phyloP scores from a whole-genome alignment of 2,329 filamentous ascomycete genomes.

The Orbilia brochopaga region DNA sequence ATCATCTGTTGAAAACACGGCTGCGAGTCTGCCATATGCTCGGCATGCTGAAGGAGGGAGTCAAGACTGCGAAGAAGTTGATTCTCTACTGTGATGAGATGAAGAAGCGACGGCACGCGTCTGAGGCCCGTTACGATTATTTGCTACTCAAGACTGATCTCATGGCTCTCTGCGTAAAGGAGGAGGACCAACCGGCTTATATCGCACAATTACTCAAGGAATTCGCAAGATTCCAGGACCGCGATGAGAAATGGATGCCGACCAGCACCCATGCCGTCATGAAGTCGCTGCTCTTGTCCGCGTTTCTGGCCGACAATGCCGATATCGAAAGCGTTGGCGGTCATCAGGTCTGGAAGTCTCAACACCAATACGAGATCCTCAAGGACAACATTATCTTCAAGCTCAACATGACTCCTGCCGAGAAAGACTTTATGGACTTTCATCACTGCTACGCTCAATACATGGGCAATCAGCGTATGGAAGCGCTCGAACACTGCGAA shows the following conservation, averaged over 20 bases:
- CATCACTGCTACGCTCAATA: not conserved
- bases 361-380: not conserved
- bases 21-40: constrained; percentile 11
- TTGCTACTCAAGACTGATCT: constrained; percentile 26
- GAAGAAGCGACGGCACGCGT: not conserved
- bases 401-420: not conserved
- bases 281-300: constrained; percentile 9
- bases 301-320: constrained; percentile 22
- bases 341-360: not conserved
- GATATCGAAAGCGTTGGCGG: not conserved
- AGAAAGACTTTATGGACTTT: constrained; percentile 5
- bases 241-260: not conserved
- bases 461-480: not conserved
- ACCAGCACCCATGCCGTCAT: constrained; percentile 3
- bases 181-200: not conserved
- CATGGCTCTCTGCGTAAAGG: not conserved
- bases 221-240: not conserved
- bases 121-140: constrained; percentile 16
- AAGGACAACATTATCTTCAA: not conserved
- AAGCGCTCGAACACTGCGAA: not conserved
- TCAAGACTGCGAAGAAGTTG: constrained; percentile 8
- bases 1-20: constrained; percentile 11
- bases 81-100: not conserved
- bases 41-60: constrained; percentile 5
- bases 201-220: not conserved